Conservation (phyloP, 2,329 filamentous ascomycete species). For the Uncinocarpus reesii region DNA sequence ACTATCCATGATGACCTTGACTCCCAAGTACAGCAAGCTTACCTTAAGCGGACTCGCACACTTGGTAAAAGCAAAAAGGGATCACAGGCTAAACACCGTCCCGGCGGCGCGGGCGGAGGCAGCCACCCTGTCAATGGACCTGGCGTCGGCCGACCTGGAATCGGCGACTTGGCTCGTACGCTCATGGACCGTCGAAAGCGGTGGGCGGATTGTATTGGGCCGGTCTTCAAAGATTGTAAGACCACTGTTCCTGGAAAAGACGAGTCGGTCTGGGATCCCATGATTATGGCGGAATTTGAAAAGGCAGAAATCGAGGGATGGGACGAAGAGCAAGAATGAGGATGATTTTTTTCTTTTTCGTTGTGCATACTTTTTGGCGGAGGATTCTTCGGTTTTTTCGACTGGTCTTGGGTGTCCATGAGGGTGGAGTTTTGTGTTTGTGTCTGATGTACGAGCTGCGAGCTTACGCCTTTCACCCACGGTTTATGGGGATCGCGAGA, state of each 20-base stretch:
- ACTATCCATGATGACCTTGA: constrained; percentile 96
- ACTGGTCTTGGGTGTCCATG: too few species aligned
- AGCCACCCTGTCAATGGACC: constrained; percentile 42
- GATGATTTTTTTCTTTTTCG: too few species aligned
- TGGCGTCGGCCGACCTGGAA: constrained; percentile 46
- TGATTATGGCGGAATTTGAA: constrained; percentile 61
- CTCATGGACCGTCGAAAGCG: constrained; percentile 83
- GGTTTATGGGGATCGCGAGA: too few species aligned
- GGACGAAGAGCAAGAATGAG: constrained; percentile 64
- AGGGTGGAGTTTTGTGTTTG: too few species aligned
- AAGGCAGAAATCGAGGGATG: constrained; percentile 69
- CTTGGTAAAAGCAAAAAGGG: constrained; percentile 92
- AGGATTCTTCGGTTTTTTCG: too few species aligned
- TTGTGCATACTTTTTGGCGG: too few species aligned
- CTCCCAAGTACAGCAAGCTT: constrained; percentile 85
- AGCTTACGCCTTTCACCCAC: too few species aligned
- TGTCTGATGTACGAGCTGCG: too few species aligned
- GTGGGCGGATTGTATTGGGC: constrained; percentile 85
- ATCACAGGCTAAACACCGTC: constrained; percentile 48
- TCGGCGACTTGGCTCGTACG: constrained; percentile 81
- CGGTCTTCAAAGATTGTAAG: constrained; percentile 77
- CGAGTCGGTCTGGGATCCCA: constrained; percentile 66
- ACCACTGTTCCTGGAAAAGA: constrained; percentile 58
- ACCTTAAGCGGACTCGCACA: constrained; percentile 87
- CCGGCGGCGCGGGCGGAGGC: constrained; percentile 62